Evolutionary conservation across 1,139 yeast species (phyloP).

Genomic region (Zygoascus meyerae): DNA sequence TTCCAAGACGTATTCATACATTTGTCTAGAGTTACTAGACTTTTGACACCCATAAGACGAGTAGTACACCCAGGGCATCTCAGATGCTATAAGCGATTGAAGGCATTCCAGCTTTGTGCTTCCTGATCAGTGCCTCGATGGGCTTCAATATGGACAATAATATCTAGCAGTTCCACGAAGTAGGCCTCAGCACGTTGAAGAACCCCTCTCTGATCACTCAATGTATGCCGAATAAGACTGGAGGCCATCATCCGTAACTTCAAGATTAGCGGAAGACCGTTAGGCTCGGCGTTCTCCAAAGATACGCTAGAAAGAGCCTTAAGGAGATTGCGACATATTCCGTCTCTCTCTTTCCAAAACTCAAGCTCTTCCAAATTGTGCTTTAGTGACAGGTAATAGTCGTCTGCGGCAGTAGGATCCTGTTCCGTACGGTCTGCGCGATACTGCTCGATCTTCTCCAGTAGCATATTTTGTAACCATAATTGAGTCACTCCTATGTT

Average conservation of each 20-base stretch:
- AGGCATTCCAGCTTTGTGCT: conserved; percentile 13
- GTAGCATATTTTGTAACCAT: conserved; percentile 12
- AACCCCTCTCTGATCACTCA: conserved; percentile 10
- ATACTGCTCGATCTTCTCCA: conserved; percentile 8
- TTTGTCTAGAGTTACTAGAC: too few species aligned
- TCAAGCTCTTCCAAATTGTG: conserved; percentile 8
- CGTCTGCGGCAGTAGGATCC: neutral
- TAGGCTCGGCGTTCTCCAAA: conserved; percentile 13
- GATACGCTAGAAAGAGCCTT: conserved; percentile 10
- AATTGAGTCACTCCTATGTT: conserved; percentile 12
- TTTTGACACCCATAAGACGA: too few species aligned
- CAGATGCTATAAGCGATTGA: conserved; percentile 1
- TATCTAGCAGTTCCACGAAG: conserved; percentile 12
- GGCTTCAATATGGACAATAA: conserved; percentile 10
- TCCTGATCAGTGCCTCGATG: conserved; percentile 13
- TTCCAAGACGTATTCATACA: too few species aligned
- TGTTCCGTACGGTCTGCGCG: neutral
- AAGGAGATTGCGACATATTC: conserved; percentile 9
- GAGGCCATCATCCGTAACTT: conserved; percentile 13
- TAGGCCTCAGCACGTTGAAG: conserved; percentile 10
- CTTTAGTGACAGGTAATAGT: neutral
- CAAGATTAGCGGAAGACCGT: conserved; percentile 12
- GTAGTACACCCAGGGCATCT: too few species aligned
- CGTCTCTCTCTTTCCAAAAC: conserved; percentile 13
- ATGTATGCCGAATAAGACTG: conserved; percentile 11